Evolutionary conservation across 2,329 filamentous ascomycete genomes (phyloP), one percentile per base, ranked within the genome.

Genomic region (Alternaria atra): DNA sequence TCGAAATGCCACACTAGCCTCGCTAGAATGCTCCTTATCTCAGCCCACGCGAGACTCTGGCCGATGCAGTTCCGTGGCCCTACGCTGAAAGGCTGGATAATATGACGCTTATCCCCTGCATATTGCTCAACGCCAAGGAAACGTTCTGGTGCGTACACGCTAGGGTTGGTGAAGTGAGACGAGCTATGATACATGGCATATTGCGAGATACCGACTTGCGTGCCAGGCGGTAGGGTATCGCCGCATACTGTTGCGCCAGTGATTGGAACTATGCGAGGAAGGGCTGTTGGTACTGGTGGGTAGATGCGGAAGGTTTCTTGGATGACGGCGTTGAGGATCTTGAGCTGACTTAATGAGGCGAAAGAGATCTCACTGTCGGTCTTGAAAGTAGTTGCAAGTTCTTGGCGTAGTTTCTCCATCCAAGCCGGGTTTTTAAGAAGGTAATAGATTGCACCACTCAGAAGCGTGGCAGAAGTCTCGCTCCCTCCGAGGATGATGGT

Each of bases 401-500:
- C 69, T 3, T 65, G 3, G 29, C 60, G 51, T 2, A 67, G 55
- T 23, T 58, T 67, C 0, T 20, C 12, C 6, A 66, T 46, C 60
- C 57, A 65, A 2, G 34, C 8, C 1, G 63, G 63, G 50, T 20
- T 20, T 20, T 20, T 20, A 20, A 2, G 20, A 20, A 20, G 20
- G 20, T 20, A 2, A 20, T 20, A 20, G 20, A 20, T 20, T 20
- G 20, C 20, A 5, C 71, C 71, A 34, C 62, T 65, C 5, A 72
- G 63, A 8, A 68, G 59, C 1, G 66, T 70, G 1, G 79, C 79
- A 0, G 75, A 77, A 0, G 78, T 80, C 60, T 81, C 79, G 10
- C 74, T 79, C 5, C 79, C 79, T 0, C 74, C 79, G 25, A 77
- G 55, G 66, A 81, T 78, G 42, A 81, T 70, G 4, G 77, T 56